A percentile compares a stretch with the other conserved stretches of the same genome.
Conservation (phyloP, 495 filamentous ascomycete species). For the Neurospora terricola region DNA sequence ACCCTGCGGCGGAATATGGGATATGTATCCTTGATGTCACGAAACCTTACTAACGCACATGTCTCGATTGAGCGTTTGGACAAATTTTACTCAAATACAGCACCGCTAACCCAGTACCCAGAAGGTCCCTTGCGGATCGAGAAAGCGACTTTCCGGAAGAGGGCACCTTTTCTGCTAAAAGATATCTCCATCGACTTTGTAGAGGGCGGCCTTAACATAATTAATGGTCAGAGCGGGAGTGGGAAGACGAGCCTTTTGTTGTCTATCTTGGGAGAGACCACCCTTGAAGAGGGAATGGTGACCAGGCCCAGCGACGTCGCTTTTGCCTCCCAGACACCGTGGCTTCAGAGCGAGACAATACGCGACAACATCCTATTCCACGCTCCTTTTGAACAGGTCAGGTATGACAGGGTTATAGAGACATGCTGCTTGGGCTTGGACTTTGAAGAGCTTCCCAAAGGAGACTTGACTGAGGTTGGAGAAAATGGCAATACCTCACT, state of each 20-base stretch:
- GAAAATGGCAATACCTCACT: slow-evolving; percentile 60
- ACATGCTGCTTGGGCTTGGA: slow-evolving; percentile 56
- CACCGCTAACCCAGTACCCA: slow-evolving; percentile 29
- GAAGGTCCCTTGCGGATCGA: slow-evolving; percentile 30
- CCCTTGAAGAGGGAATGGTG: slow-evolving; percentile 29
- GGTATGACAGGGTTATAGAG: slow-evolving; percentile 49
- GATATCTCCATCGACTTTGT: slow-evolving; percentile 40
- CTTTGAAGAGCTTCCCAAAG: slow-evolving; percentile 36
- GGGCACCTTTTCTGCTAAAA: slow-evolving; percentile 34
- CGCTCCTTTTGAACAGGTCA: slow-evolving; percentile 32
- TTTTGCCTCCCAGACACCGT: slow-evolving; percentile 45
- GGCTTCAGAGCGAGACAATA: slow-evolving; percentile 47
- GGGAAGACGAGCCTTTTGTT: slow-evolving; percentile 57
- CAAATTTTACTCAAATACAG: slow-evolving; percentile 33
- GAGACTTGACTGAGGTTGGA: slow-evolving; percentile 52
- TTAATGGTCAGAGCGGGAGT: slow-evolving; percentile 46
- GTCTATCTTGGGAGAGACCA: slow-evolving; percentile 51
- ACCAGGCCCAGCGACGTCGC: slow-evolving; percentile 44
- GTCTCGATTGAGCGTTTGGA: slow-evolving; percentile 40
- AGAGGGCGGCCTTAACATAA: slow-evolving; percentile 40
- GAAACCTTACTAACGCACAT: slow-evolving; percentile 27
- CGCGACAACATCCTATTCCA: slow-evolving; percentile 50
- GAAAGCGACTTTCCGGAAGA: slow-evolving; percentile 34
- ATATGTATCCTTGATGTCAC: slow-evolving; percentile 29
- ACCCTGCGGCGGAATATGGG: slow-evolving; percentile 33